Conservation (phyloP, 208 protist genomes). For the Angomonas ambiguus region DNA sequence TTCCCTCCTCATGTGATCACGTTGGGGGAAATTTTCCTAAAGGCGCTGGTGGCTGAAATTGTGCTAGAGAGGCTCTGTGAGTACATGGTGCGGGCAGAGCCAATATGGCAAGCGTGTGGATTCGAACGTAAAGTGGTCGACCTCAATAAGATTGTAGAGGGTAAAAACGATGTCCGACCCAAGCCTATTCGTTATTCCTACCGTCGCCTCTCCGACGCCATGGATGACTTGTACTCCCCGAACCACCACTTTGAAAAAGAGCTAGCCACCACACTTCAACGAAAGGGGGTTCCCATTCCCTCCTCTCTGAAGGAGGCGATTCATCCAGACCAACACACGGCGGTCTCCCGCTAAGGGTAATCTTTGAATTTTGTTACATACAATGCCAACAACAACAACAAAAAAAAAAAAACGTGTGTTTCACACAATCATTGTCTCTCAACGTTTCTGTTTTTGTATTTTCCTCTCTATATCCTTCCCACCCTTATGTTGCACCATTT, state of each 20-base stretch:
- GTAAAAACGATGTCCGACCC: constrained; percentile 48
- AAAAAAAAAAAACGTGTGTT: background rate
- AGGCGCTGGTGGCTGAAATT: constrained; percentile 79
- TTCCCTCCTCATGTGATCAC: constrained; percentile 75
- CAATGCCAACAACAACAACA: background rate
- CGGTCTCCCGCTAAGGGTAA: background rate
- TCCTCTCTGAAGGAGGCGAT: background rate
- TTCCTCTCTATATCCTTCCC: background rate
- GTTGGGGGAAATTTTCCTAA: constrained; percentile 75
- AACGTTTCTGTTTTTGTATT: too few relatives aligned
- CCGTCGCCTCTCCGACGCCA: constrained; percentile 47
- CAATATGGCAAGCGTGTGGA: constrained; percentile 76
- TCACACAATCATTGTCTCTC: too few relatives aligned
- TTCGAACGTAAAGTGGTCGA: constrained; percentile 68
- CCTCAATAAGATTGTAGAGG: constrained; percentile 27
- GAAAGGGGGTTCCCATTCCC: constrained; percentile 18
- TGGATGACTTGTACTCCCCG: constrained; percentile 60
- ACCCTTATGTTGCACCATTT: background rate
- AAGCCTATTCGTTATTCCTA: constrained; percentile 56
- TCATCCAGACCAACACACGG: background rate
- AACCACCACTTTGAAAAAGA: constrained; percentile 18
- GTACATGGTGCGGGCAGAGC: constrained; percentile 89
- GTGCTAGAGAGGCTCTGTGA: constrained; percentile 76
- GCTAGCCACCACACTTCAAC: constrained; percentile 13
- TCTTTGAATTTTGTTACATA: background rate